Evolutionary conservation across 2,329 filamentous ascomycete species (phyloP).

Genomic region (Cladosporium sp.): DNA sequence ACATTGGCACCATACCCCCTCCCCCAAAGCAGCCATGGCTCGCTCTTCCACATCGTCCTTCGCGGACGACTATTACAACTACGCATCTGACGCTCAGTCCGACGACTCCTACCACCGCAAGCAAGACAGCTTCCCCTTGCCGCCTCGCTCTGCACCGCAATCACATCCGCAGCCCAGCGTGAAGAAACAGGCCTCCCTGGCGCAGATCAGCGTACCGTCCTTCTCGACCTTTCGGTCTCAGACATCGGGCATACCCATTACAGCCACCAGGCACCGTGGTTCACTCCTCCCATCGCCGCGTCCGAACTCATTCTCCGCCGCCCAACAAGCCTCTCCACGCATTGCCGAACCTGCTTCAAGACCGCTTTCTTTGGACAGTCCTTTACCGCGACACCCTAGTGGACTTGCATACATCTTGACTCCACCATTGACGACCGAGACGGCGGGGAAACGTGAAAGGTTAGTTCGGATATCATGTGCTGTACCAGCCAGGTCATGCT

Average conservation of each 20-base stretch:
- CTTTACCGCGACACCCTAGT: conserved; percentile 24
- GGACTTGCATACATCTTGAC: conserved; percentile 17
- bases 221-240: conserved; percentile 42
- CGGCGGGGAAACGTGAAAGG: conserved; percentile 10
- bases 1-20: conserved; percentile 3
- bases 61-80: conserved; percentile 16
- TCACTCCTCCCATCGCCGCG: conserved; percentile 41
- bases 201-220: conserved; percentile 38
- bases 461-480: not conserved
- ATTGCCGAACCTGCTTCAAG: conserved; percentile 25
- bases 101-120: conserved; percentile 14
- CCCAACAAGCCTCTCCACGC: conserved; percentile 39
- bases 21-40: conserved; percentile 8
- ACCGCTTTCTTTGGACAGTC: conserved; percentile 31
- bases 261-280: conserved; percentile 41
- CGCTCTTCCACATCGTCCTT: conserved; percentile 16
- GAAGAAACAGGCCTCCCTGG: conserved; percentile 29
- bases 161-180: conserved; percentile 5
- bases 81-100: conserved; percentile 14
- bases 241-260: conserved; percentile 37
- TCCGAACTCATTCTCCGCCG: conserved; percentile 38
- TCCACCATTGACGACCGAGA: conserved; percentile 31
- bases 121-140: conserved; percentile 8
- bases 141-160: conserved; percentile 1
- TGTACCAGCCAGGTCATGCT: not conserved